A percentile compares a stretch with the other conserved stretches of the same genome.
Evolutionary conservation across 257 asterid genomes (phyloP).

Genomic region (Scutellaria barbata): DNA sequence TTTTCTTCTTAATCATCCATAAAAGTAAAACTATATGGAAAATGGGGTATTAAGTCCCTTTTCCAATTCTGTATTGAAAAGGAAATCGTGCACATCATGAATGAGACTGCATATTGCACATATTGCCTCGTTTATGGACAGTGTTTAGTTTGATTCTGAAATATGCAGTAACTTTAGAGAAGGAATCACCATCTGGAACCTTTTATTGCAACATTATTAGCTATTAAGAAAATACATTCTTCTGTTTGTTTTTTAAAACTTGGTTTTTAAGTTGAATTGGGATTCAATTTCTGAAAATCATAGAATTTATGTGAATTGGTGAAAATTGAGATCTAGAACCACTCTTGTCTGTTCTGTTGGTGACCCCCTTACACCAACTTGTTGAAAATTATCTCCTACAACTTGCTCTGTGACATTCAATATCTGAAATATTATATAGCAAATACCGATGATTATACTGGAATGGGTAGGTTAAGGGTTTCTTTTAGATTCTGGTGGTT

Average conservation of each 20-base stretch:
- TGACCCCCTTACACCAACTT: neutral
- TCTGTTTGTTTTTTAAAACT: neutral
- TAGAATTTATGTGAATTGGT: neutral
- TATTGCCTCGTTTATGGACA: neutral
- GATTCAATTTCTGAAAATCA: neutral
- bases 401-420: conserved; percentile 4
- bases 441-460: neutral
- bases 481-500: neutral
- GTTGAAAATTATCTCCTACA: conserved; percentile 4
- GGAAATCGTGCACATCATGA: neutral
- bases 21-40: neutral
- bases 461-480: neutral
- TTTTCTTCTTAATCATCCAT: conserved; percentile 24
- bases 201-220: neutral
- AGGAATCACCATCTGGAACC: neutral
- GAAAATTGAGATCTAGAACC: neutral
- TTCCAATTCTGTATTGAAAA: conserved; percentile 6
- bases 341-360: conserved; percentile 1
- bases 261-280: neutral
- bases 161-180: neutral
- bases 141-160: neutral
- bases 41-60: neutral
- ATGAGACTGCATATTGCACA: neutral
- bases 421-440: neutral
- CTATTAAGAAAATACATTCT: neutral